Percentiles rank a stretch among this genome's conserved stretches.
Conservation (phyloP, 306 rosid genomes). For the Fagus crenata region DNA sequence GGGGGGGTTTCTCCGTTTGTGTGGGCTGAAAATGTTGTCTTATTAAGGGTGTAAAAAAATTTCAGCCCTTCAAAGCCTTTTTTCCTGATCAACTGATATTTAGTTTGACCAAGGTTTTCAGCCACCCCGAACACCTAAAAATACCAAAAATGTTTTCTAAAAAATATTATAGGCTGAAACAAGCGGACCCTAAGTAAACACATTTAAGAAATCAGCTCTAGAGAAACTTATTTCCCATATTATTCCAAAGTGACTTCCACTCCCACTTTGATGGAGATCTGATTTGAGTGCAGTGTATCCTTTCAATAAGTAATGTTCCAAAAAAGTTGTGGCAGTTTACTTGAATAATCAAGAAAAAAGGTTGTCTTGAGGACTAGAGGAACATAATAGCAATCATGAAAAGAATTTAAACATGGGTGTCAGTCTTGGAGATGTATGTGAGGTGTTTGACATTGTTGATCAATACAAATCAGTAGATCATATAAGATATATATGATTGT, state of each 20-base stretch:
- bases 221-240: background rate
- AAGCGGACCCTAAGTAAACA: background rate
- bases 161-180: no score
- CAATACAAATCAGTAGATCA: background rate
- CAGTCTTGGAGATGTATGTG: background rate
- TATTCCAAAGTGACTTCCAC: background rate
- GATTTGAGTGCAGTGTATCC: background rate
- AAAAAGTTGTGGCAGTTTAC: background rate
- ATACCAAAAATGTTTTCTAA: no score
- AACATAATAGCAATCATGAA: constrained; percentile 1
- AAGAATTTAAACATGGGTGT: constrained; percentile 4
- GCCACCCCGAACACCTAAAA: no score
- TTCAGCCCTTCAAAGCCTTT: no score
- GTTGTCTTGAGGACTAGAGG: background rate
- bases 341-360: background rate
- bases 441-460: constrained; percentile 20
- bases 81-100: no score
- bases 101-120: no score
- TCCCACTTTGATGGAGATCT: background rate
- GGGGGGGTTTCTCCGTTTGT: no score
- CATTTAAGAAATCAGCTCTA: background rate
- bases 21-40: no score
- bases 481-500: background rate
- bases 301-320: background rate
- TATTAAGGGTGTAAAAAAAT: no score